Base-by-base conservation (phyloP, 2,329 filamentous ascomycete genomes). In the Thelonectria rubi region DNA sequence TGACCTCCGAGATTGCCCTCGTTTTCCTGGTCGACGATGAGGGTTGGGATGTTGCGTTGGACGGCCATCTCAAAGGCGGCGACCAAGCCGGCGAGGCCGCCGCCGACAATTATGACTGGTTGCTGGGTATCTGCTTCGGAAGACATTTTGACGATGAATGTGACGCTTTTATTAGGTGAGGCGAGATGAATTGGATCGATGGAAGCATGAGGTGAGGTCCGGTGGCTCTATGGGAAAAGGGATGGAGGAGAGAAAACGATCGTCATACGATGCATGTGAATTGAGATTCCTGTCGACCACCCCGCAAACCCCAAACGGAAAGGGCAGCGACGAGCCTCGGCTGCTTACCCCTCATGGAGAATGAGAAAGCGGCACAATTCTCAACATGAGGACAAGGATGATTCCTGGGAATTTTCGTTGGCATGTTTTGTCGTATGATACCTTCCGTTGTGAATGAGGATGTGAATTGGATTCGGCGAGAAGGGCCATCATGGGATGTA, bases 21-120 rank as follows among this genome's bases (percentile, higher is more conserved):
- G 60, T 83, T 84, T 70, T 88, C 86, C 69, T 88, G 86, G 74
- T 88, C 86, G 52, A 88, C 54, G 43, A 88, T 73, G 50, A 87
- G 60, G 37, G 78, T 78, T 2, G 79, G 80, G n/a, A 87, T 75
- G 52, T 79, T 75, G 60, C 79, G 82, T 69, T 80, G 59, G n/a
- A 62, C 76, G 14, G 81, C 77, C 7, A 88, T 80, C 75, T 88
- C 85, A 65, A 81, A 85, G 45, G 85, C 85, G 3, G 86, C 83
- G 17, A 87, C 85, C 9, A 88, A 81, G n/a, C 85, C 86, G 32
- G 85, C 83, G 12, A 88, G 79, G 52, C 86, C 85, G 43, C 77
- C 82, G 68, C 85, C 86, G 51, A 88, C 77, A 55, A 88, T 82
- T 69, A 88, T 80, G 67, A 85, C 84, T 78, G 83, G 70, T 15